Conservation (phyloP, 495 filamentous ascomycete genomes). For the Cercophora scortea region DNA sequence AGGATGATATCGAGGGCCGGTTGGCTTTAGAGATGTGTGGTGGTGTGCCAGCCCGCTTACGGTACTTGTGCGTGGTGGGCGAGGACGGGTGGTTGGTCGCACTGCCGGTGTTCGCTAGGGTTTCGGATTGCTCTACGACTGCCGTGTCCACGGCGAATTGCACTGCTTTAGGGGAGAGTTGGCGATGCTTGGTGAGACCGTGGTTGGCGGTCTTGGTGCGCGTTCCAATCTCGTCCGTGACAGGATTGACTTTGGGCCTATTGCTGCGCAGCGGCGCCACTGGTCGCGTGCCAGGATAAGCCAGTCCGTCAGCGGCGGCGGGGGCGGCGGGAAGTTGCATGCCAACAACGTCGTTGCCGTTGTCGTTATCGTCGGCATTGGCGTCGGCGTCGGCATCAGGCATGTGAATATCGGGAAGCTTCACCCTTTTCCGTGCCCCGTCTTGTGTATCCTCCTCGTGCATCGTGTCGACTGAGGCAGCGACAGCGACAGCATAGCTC, state of each 20-base stretch:
- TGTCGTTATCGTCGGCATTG: background rate
- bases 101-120: constrained; percentile 3
- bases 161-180: constrained; percentile 1
- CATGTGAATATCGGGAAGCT: constrained; percentile 19
- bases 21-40: constrained; percentile 19
- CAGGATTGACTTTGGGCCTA: no score
- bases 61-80: constrained; percentile 30
- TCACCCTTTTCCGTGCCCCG: constrained; percentile 29
- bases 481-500: constrained; percentile 1
- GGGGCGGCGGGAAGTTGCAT: background rate
- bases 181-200: background rate
- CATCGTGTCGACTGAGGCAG: constrained; percentile 4
- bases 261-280: background rate
- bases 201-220: background rate
- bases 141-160: constrained; percentile 20
- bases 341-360: background rate
- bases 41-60: constrained; percentile 36
- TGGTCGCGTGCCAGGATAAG: background rate
- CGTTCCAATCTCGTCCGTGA: no score
- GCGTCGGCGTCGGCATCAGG: constrained; percentile 6
- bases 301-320: background rate
- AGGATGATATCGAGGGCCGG: no score
- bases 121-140: constrained; percentile 20
- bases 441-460: constrained; percentile 18
- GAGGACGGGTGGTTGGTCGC: constrained; percentile 15